Evolutionary conservation across 768 basidiomycete genomes (phyloP), one percentile per base, ranked within the genome.

Genomic region (Boletus edulis): DNA sequence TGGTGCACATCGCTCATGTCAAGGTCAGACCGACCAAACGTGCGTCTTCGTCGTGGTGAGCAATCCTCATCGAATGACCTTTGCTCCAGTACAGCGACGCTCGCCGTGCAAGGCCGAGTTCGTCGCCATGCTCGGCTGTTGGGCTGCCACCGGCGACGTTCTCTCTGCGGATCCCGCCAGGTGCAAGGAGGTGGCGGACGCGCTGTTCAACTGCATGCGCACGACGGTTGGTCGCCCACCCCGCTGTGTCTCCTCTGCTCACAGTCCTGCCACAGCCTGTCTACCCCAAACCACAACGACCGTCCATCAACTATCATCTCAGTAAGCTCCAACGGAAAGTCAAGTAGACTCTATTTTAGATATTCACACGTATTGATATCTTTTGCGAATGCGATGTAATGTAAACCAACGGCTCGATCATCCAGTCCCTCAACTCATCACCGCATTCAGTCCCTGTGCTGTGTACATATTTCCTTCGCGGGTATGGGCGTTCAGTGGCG

Each of bases 241-340:
- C 35, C 27, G 40, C 43, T 27, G 31, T 52, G 24, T 17, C n/a
- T 32, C 4, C 24, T 1, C 15, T 24, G 11, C 58, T 67, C 44
- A 59, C 37, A 35, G 6, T 34, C 8, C 17, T 9, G 9, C 14
- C 56, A 13, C 65, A 94, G 91, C 86, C 87, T 12, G 76, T 84
- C 66, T 77, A 80, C 46, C 83, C 83, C 57, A 90, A 86, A 67
- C 71, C 72, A 42, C 89, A 85, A 49, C 80, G 79, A 66, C 82
- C 92, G 34, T 84, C 88, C 34, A 93, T 95, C 76, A 94, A 95
- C 72, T 94, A 91, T 69, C 91, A 94, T 71, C 83, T 94, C 60
- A 86, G 89, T 62, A 83, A 91, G 69, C 77, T 93, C 58, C 80
- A 82, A 57, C 90, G 89, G 67, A 82, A 78, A 57, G 79, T 85